Conservation (phyloP, 2,329 filamentous ascomycete species). For the Zasmidium citrigriseum region DNA sequence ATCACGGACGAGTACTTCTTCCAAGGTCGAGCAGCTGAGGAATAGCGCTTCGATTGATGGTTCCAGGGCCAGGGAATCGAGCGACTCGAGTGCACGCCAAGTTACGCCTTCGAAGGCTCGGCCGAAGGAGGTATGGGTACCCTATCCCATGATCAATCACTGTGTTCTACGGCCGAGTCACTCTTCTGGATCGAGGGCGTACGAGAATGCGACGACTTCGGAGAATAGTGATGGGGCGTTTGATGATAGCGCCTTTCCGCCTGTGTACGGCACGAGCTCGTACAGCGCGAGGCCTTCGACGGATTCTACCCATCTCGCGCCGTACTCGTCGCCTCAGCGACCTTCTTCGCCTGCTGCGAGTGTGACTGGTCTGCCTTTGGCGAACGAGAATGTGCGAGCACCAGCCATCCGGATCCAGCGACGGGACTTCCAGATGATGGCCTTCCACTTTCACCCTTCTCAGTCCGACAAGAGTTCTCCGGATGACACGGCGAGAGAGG, state of each 20-base stretch:
- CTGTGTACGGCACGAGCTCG: conserved; percentile 30
- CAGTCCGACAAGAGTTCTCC: conserved; percentile 44
- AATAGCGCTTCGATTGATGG: neutral
- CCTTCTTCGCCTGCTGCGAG: conserved; percentile 52
- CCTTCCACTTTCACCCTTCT: conserved; percentile 81
- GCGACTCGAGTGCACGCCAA: conserved; percentile 6
- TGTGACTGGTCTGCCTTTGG: conserved; percentile 35
- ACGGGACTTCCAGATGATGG: conserved; percentile 91
- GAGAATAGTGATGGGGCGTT: conserved; percentile 16
- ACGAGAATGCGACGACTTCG: neutral
- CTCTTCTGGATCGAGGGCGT: conserved; percentile 2
- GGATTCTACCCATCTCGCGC: conserved; percentile 27
- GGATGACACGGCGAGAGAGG: conserved; percentile 65
- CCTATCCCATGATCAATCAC: conserved; percentile 85
- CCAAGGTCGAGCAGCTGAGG: neutral
- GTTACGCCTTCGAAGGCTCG: conserved; percentile 35
- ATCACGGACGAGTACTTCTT: neutral
- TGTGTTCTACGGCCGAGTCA: conserved; percentile 70
- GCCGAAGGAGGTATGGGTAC: conserved; percentile 82
- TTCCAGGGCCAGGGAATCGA: neutral
- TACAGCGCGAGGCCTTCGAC: conserved; percentile 27
- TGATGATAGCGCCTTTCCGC: conserved; percentile 30
- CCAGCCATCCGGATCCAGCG: conserved; percentile 86
- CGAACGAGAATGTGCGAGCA: conserved; percentile 50
- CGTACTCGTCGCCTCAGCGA: conserved; percentile 27